Evolutionary conservation across 1,139 yeast species (phyloP).

Genomic region (Citeromyces siamensis): DNA sequence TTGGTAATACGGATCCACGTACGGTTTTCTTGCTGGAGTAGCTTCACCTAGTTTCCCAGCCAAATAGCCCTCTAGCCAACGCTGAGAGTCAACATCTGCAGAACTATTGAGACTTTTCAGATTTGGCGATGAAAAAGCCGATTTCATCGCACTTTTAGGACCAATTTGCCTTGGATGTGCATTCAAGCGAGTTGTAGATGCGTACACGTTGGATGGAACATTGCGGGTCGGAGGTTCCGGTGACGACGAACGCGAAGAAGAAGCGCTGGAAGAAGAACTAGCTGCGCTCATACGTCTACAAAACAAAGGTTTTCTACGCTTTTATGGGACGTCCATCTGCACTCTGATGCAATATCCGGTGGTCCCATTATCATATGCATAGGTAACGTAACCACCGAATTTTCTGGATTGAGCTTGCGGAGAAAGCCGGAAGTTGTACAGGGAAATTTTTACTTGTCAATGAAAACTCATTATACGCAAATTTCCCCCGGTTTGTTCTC

Average conservation of each 20-base stretch:
- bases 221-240: neutral
- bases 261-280: neutral
- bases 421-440: no score
- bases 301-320: no score
- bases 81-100: neutral
- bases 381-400: no score
- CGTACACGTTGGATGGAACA: neutral
- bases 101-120: slow-evolving; percentile 1
- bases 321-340: no score
- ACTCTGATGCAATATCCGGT: no score
- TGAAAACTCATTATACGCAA: no score
- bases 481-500: no score
- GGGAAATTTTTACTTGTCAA: no score
- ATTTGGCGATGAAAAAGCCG: slow-evolving; percentile 1
- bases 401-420: no score
- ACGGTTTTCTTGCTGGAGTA: neutral
- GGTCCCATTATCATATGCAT: no score
- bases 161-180: neutral
- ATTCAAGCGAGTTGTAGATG: neutral
- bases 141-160: neutral
- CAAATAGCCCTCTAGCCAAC: neutral
- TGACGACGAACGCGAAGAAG: neutral
- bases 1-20: slow-evolving; percentile 2
- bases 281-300: slow-evolving; percentile 2
- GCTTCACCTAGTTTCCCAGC: neutral